phyloP scores from a whole-genome alignment of 768 basidiomycete species.

The Naganishia vaughanmartiniae region DNA sequence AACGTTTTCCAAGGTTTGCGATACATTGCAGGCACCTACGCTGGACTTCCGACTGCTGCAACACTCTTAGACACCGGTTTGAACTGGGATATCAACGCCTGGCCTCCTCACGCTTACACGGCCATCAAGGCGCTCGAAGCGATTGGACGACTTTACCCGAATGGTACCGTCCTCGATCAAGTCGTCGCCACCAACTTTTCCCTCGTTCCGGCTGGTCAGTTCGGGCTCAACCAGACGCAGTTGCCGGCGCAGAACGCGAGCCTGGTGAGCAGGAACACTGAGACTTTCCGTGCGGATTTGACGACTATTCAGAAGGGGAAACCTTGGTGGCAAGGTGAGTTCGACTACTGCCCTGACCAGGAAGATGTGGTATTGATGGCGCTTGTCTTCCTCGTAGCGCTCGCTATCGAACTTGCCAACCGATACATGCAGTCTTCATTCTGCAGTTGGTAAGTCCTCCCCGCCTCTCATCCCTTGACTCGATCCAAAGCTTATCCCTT shows the following conservation, averaged over 20 bases:
- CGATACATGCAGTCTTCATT: slow-evolving; percentile 77
- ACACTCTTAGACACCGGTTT: slow-evolving; percentile 74
- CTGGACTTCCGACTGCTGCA: slow-evolving; percentile 72
- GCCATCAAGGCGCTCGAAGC: slow-evolving; percentile 70
- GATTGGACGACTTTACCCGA: slow-evolving; percentile 70
- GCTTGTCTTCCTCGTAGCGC: slow-evolving; percentile 42
- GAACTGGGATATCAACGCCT: slow-evolving; percentile 61
- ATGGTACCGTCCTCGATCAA: slow-evolving; percentile 58
- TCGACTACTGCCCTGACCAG: slow-evolving; percentile 69
- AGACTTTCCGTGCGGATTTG: slow-evolving; percentile 58
- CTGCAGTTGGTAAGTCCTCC: slow-evolving; percentile 68
- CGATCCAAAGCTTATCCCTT: not conserved
- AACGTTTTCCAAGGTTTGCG: slow-evolving; percentile 71
- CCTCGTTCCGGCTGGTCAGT: slow-evolving; percentile 73
- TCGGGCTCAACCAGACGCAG: slow-evolving; percentile 68
- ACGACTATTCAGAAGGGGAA: slow-evolving; percentile 52
- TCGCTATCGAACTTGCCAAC: slow-evolving; percentile 75
- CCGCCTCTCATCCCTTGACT: slow-evolving; percentile 40
- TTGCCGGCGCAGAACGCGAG: slow-evolving; percentile 67
- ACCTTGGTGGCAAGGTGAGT: slow-evolving; percentile 45
- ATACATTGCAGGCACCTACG: slow-evolving; percentile 73
- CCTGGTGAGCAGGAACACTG: slow-evolving; percentile 54
- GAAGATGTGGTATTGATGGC: slow-evolving; percentile 64
- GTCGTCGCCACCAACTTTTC: slow-evolving; percentile 60
- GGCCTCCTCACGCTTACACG: slow-evolving; percentile 66